phyloP scores from a whole-genome alignment of 345 rosid species.

The Carallia pectinifolia region DNA sequence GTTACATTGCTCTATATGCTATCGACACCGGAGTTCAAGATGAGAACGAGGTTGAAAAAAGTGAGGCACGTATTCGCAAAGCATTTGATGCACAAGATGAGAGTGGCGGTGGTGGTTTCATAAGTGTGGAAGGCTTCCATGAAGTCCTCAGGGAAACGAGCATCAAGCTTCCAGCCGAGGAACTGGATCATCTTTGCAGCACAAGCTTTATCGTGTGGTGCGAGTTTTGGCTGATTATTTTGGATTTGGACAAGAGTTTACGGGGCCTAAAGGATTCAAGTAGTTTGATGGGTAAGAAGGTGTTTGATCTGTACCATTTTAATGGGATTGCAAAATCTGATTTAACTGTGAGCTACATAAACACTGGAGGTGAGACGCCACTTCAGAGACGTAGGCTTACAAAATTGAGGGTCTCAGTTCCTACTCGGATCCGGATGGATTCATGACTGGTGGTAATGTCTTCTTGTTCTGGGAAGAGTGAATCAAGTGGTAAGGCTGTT shows the following conservation, averaged over 20 bases:
- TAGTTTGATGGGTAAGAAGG: conserved; percentile 94
- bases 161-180: conserved; percentile 64
- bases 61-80: conserved; percentile 82
- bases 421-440: conserved; percentile 99
- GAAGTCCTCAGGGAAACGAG: conserved; percentile 67
- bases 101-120: conserved; percentile 99
- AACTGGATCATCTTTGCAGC: conserved; percentile 62
- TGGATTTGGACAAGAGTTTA: conserved; percentile 67
- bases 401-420: conserved; percentile 83
- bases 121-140: conserved; percentile 87
- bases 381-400: conserved; percentile 92
- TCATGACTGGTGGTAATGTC: conserved; percentile 58
- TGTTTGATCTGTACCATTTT: conserved; percentile 90
- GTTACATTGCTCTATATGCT: conserved; percentile 90
- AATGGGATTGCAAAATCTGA: conserved; percentile 97
- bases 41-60: conserved; percentile 90
- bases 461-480: conserved; percentile 39
- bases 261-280: conserved; percentile 93
- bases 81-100: conserved; percentile 93
- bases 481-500: conserved; percentile 41
- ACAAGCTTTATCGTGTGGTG: conserved; percentile 94
- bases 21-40: conserved; percentile 83
- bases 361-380: conserved; percentile 50
- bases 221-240: conserved; percentile 89
- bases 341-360: conserved; percentile 59